A percentile compares a stretch with the other conserved stretches of the same genome.
Evolutionary conservation across 169 alveolate species (phyloP).

Genomic region (Eimeria sp.): DNA sequence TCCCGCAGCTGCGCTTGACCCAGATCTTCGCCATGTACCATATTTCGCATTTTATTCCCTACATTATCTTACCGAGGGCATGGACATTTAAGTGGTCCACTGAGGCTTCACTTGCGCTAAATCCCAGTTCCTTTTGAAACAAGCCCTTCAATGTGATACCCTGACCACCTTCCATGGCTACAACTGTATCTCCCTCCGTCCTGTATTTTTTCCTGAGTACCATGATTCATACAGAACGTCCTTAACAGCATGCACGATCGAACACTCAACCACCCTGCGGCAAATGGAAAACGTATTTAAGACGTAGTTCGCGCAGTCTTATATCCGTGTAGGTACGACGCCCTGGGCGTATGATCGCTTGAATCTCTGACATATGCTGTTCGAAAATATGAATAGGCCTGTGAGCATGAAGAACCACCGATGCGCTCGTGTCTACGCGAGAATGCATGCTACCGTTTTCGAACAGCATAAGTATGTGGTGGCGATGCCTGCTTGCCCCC

Average conservation of each 20-base stretch:
- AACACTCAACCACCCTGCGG: neutral
- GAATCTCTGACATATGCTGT: neutral
- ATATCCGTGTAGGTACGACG: neutral
- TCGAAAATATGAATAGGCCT: neutral
- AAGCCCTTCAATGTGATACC: slow-evolving; percentile 88
- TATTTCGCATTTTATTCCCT: neutral
- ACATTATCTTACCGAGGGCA: slow-evolving; percentile 89
- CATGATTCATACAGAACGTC: neutral
- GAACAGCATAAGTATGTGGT: neutral
- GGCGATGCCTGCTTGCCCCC: neutral
- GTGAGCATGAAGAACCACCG: neutral
- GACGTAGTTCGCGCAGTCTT: neutral
- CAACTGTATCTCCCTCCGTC: slow-evolving; percentile 89
- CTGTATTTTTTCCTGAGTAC: slow-evolving; percentile 86
- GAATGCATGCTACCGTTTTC: neutral
- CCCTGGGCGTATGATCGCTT: neutral
- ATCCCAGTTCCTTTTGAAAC: slow-evolving; percentile 89
- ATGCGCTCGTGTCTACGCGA: neutral
- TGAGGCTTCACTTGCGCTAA: slow-evolving; percentile 88
- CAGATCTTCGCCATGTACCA: neutral
- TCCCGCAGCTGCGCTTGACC: neutral
- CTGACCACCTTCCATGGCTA: slow-evolving; percentile 85
- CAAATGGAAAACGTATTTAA: neutral
- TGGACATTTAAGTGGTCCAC: slow-evolving; percentile 91
- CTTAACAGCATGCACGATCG: neutral